Conservation (phyloP, 2,329 filamentous ascomycete species). For the Amauroascus verrucosus region DNA sequence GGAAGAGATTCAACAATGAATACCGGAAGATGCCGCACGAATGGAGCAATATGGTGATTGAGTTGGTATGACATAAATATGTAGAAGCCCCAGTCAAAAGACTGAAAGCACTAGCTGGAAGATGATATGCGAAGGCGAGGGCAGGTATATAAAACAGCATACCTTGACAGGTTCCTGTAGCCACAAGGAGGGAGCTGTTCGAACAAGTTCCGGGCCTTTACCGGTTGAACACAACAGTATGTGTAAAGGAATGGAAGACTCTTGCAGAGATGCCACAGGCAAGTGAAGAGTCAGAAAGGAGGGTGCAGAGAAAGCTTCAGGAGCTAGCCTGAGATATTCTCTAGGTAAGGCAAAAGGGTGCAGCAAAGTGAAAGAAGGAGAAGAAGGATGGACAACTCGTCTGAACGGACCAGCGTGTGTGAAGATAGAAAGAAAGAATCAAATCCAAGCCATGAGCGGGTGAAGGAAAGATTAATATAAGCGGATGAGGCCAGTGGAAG, state of each 20-base stretch:
- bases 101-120: neutral
- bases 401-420: slow-evolving; percentile 11
- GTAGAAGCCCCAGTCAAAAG: neutral
- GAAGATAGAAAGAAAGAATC: slow-evolving; percentile 9
- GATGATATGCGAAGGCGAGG: neutral
- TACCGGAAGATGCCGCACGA: neutral
- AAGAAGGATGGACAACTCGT: slow-evolving; percentile 3
- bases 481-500: neutral
- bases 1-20: neutral
- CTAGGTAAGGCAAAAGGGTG: neutral
- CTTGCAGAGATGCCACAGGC: slow-evolving; percentile 12
- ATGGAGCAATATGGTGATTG: neutral
- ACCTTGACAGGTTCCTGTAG: slow-evolving; percentile 1
- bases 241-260: slow-evolving; percentile 10
- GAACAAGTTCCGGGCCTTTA: neutral
- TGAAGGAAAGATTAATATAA: slow-evolving; percentile 5
- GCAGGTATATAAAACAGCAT: neutral
- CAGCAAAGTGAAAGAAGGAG: neutral
- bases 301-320: neutral
- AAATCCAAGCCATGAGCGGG: neutral
- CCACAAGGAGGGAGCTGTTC: neutral
- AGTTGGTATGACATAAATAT: neutral
- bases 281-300: slow-evolving; percentile 9
- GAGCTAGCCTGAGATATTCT: slow-evolving; percentile 11
- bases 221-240: slow-evolving; percentile 1